Percentiles rank a stretch among this genome's conserved stretches.
Evolutionary conservation across 768 basidiomycete genomes (phyloP).

Genomic region (Suillus subaureus): DNA sequence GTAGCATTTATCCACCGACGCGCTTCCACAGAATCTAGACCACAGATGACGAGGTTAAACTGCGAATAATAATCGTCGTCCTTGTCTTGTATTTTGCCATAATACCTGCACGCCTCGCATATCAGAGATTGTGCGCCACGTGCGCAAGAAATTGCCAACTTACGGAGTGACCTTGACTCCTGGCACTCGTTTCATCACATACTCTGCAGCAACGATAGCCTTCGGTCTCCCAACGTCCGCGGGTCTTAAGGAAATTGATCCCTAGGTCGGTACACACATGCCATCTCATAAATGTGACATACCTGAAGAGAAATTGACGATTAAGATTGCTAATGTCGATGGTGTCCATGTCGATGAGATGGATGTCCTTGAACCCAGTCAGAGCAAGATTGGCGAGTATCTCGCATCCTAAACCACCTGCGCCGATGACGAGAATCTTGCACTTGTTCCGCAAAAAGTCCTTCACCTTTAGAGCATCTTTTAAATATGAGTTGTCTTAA

Average conservation of each 20-base stretch:
- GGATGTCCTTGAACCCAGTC: slow-evolving; percentile 96
- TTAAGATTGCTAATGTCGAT: slow-evolving; percentile 99
- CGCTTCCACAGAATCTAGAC: slow-evolving; percentile 96
- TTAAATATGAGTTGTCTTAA: slow-evolving; percentile 3
- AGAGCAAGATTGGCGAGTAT: slow-evolving; percentile 95
- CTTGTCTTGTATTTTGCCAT: slow-evolving; percentile 98
- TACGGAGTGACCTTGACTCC: slow-evolving; percentile 97
- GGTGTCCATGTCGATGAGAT: slow-evolving; percentile 99
- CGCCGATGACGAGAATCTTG: slow-evolving; percentile 97
- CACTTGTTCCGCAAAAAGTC: slow-evolving; percentile 78
- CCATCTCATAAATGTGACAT: slow-evolving; percentile 18
- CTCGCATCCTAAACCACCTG: slow-evolving; percentile 96
- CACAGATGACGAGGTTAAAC: slow-evolving; percentile 96
- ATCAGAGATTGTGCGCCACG: slow-evolving; percentile 9
- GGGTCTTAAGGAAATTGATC: slow-evolving; percentile 46
- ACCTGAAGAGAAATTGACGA: slow-evolving; percentile 98
- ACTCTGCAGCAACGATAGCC: slow-evolving; percentile 92
- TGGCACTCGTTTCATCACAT: slow-evolving; percentile 94
- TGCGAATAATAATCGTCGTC: slow-evolving; percentile 93
- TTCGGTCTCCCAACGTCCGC: slow-evolving; percentile 95
- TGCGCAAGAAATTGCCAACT: slow-evolving; percentile 33
- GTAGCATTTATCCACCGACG: slow-evolving; percentile 99
- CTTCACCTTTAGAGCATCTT: slow-evolving; percentile 63
- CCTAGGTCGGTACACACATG: not conserved
- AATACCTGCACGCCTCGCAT: slow-evolving; percentile 59